A percentile compares a stretch with the other conserved stretches of the same genome.
Evolutionary conservation across 768 basidiomycete species (phyloP).

Genomic region (Pleurotus sapidus): DNA sequence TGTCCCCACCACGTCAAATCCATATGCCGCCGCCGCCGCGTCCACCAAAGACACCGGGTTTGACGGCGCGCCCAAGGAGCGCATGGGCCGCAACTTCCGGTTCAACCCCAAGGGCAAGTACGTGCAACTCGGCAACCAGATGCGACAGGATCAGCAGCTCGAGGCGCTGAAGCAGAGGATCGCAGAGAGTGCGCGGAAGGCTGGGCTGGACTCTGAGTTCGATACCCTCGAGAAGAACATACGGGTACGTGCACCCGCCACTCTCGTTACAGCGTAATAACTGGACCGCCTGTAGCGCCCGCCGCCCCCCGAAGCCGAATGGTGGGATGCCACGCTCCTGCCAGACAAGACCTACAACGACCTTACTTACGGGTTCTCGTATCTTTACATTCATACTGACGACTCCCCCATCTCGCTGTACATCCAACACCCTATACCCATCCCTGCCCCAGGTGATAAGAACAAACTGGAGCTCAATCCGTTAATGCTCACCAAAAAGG

Average conservation of each 20-base stretch:
- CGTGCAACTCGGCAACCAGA: conserved; percentile 65
- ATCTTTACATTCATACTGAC: conserved; percentile 59
- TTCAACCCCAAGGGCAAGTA: conserved; percentile 96
- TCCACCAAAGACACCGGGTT: conserved; percentile 59
- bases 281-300: conserved; percentile 48
- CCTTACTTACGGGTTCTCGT: conserved; percentile 50
- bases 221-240: conserved; percentile 81
- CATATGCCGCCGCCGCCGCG: conserved; percentile 63
- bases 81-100: conserved; percentile 65
- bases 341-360: conserved; percentile 82
- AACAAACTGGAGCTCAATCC: conserved; percentile 76
- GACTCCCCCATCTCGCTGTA: conserved; percentile 85
- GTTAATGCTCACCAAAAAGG: conserved; percentile 92
- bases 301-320: conserved; percentile 88
- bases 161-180: conserved; percentile 93
- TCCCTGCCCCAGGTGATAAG: conserved; percentile 88
- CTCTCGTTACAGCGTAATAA: not conserved
- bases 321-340: conserved; percentile 94
- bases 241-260: conserved; percentile 49
- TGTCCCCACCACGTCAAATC: conserved; percentile 51
- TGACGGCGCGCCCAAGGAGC: conserved; percentile 73
- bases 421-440: conserved; percentile 96
- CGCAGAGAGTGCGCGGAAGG: conserved; percentile 89
- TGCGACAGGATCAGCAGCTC: conserved; percentile 73
- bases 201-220: conserved; percentile 92